Evolutionary conservation across 768 basidiomycete species (phyloP).

Genomic region (Boletus fagicola): DNA sequence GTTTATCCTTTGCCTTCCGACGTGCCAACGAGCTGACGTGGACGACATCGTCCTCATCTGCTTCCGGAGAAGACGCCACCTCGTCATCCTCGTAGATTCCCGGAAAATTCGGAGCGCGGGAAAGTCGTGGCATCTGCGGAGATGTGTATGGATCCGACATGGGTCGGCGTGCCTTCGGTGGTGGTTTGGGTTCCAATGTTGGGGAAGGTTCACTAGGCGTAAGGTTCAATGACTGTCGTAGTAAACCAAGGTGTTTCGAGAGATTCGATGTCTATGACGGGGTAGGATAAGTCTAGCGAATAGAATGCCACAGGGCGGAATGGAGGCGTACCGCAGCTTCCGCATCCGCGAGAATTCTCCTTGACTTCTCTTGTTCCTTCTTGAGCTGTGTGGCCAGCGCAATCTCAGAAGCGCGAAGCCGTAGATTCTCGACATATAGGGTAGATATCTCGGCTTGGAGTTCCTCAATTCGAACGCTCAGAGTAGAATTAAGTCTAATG

Average conservation of each 20-base stretch:
- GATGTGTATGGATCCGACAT: conserved; percentile 41
- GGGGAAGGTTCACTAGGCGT: conserved; percentile 36
- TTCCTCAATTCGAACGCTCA: conserved; percentile 82
- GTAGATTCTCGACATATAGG: conserved; percentile 81
- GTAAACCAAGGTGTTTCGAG: conserved; percentile 60
- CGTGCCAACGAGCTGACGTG: conserved; percentile 39
- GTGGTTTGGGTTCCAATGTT: conserved; percentile 39
- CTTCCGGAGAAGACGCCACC: conserved; percentile 39
- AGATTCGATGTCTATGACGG: conserved; percentile 50
- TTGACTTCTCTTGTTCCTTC: conserved; percentile 75
- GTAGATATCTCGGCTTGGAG: conserved; percentile 78
- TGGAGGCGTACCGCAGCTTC: conserved; percentile 63
- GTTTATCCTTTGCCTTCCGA: conserved; percentile 47
- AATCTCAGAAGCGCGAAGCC: conserved; percentile 78
- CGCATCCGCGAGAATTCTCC: conserved; percentile 67
- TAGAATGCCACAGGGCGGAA: conserved; percentile 16
- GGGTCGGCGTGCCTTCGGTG: conserved; percentile 52
- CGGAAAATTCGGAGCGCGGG: conserved; percentile 64
- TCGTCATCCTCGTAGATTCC: conserved; percentile 72
- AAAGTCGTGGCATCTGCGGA: conserved; percentile 53
- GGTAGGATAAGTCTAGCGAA: conserved; percentile 8
- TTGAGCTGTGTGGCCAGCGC: conserved; percentile 73
- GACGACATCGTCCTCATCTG: conserved; percentile 41
- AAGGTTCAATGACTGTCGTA: conserved; percentile 63
- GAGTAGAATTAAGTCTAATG: conserved; percentile 75